These are phyloP conservation scores for Pugionium dolabratum DNA, from an alignment of 345 rosid genomes.

Conservation along the genomic window DNA sequence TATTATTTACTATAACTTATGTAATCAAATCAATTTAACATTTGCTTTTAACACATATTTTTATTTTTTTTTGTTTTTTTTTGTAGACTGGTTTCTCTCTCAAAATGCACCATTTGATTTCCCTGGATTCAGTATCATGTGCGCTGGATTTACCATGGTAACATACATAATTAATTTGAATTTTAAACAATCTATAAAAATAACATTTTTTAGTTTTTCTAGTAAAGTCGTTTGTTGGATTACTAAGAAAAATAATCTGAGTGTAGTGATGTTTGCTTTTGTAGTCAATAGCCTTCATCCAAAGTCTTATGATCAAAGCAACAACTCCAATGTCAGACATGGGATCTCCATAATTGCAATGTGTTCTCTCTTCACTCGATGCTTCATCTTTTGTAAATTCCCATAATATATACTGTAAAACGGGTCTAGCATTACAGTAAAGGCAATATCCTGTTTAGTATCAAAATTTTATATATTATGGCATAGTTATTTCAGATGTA, in stretches of 20 bases:
- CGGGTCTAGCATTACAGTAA: too few species aligned
- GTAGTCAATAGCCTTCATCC: conserved; percentile 72
- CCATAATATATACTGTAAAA: too few species aligned
- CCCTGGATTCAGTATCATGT: conserved; percentile 94
- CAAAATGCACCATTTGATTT: conserved; percentile 74
- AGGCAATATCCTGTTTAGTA: too few species aligned
- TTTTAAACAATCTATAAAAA: neutral
- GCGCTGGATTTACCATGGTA: conserved; percentile 67
- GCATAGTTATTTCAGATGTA: too few species aligned
- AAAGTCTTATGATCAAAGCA: conserved; percentile 73
- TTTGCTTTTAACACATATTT: conserved; percentile 1
- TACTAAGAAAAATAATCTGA: too few species aligned
- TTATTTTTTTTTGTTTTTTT: neutral
- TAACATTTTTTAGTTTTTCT: neutral
- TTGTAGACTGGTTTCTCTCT: conserved; percentile 76
- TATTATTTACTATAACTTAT: neutral
- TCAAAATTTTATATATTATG: too few species aligned
- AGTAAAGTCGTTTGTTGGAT: neutral
- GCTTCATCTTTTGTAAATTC: too few species aligned
- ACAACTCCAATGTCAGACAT: conserved; percentile 51
- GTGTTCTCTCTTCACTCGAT: too few species aligned
- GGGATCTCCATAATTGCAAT: conserved; percentile 21
- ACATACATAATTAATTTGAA: neutral
- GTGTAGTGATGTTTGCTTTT: neutral
- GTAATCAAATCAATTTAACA: neutral